phyloP scores from a whole-genome alignment of 2,329 filamentous ascomycete species.

The Aspergillus pseudoglaucus region DNA sequence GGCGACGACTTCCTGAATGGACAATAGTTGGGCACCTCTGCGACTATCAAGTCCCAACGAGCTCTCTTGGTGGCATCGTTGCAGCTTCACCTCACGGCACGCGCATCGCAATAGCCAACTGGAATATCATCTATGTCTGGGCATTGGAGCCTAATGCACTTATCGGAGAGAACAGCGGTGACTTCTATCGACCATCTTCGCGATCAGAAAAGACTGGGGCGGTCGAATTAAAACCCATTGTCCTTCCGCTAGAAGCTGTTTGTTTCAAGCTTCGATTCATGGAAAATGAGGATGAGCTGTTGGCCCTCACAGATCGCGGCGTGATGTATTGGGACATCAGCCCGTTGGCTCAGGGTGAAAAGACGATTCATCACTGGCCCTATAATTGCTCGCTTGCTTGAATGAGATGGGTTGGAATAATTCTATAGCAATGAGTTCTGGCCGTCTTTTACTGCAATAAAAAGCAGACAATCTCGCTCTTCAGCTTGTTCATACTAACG shows the following conservation, averaged over 20 bases:
- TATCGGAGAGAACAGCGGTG: conserved; percentile 22
- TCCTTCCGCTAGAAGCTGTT: conserved; percentile 31
- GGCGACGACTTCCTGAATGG: conserved; percentile 33
- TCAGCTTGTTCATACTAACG: too few species aligned
- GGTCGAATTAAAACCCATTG: conserved; percentile 27
- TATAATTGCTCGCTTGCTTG: background rate
- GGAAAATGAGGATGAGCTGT: conserved; percentile 30
- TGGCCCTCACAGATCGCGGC: conserved; percentile 38
- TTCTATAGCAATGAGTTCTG: background rate
- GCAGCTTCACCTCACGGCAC: conserved; percentile 30
- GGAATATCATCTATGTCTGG: conserved; percentile 38
- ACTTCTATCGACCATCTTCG: conserved; percentile 29
- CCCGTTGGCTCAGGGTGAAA: conserved; percentile 20
- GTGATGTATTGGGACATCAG: conserved; percentile 33
- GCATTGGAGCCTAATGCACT: conserved; percentile 32
- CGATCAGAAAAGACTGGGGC: conserved; percentile 11
- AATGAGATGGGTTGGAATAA: background rate
- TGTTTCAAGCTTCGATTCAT: conserved; percentile 33
- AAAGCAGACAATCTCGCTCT: background rate
- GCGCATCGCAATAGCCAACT: conserved; percentile 37
- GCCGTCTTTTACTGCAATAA: background rate
- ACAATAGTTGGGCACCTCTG: conserved; percentile 30
- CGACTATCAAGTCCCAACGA: conserved; percentile 27
- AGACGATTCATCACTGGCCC: conserved; percentile 7
- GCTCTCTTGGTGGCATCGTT: conserved; percentile 33